Evolutionary conservation across 768 basidiomycete species (phyloP), one percentile per base, ranked within the genome.

Genomic region (Xerocomellus amylosporus): DNA sequence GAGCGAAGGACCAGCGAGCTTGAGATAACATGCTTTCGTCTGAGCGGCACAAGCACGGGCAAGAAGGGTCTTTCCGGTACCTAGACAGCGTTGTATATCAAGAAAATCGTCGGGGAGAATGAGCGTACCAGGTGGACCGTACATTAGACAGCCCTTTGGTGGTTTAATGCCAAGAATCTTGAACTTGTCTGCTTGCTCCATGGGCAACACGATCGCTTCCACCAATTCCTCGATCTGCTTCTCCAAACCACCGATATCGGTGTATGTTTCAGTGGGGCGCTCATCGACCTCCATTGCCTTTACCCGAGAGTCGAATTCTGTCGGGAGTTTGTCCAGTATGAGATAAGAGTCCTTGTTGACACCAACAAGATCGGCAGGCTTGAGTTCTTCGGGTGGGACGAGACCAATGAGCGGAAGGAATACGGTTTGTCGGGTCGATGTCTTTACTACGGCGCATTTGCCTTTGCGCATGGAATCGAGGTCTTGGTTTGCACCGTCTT

Each of bases 231-330:
- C 97, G 51, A 99, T 98, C 78, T 99, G 97, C 75, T 98, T 98
- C 79, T 98, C 97, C 70, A 99, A 66, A 22, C 97, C 97, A 71
- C 97, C 97, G 56, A 99, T 96, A 72, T 95, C 93, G 22, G 94
- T 95, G 66, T 98, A 98, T 3, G 87, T 91, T 71, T 98, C 97
- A 13, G 95, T 98, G 33, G 97, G 97, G 48, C 93, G 81, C 71
- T 98, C 97, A 61, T 99, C 97, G 2, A 99, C 97, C 67, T 99
- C 97, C 97, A 99, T 99, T 9, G 97, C 97, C 72, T 98, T 98
- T 24, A 99, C 97, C 43, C 97, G 86, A 34, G 93, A 94, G 71
- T 99, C 97, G 66, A 93, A 98, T 75, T 99, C 97, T 24, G 90
- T 90, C 4, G 97, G 97, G 22, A 99, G 82, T 4, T 87, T 95